A percentile compares a stretch with the other conserved stretches of the same genome.
phyloP scores from a whole-genome alignment of 257 asterid genomes.

The Fraxinus cuspidata region DNA sequence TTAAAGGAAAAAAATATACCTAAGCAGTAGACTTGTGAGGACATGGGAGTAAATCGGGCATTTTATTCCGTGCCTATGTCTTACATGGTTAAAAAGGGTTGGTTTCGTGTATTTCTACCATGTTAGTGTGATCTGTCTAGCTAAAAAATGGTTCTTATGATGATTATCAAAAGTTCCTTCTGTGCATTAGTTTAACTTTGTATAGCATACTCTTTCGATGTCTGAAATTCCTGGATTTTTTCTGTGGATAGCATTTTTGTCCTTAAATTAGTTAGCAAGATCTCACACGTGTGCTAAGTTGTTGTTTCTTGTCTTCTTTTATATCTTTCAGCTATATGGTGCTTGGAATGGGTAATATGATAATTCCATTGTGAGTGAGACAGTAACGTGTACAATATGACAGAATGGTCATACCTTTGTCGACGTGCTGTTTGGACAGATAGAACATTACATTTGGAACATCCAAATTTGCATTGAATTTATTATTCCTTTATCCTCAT shows the following conservation, averaged over 20 bases:
- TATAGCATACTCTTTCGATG: not conserved
- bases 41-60: not conserved
- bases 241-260: not conserved
- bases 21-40: not conserved
- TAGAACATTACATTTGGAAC: not conserved
- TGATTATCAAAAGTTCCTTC: not conserved
- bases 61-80: not conserved
- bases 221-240: conserved; percentile 1
- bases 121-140: not conserved
- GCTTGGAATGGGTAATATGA: conserved; percentile 7
- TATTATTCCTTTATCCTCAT: not conserved
- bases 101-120: not conserved
- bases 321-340: not conserved
- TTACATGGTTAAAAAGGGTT: not conserved
- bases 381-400: not conserved
- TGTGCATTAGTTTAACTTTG: not conserved
- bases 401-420: not conserved
- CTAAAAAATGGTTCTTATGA: not conserved
- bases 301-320: not conserved
- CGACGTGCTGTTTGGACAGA: not conserved
- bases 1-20: not conserved
- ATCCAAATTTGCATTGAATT: not conserved
- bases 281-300: not conserved
- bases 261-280: not conserved
- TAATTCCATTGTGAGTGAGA: not conserved